Conservation (phyloP, 306 rosid species). For the Casuarina equisetifolia region DNA sequence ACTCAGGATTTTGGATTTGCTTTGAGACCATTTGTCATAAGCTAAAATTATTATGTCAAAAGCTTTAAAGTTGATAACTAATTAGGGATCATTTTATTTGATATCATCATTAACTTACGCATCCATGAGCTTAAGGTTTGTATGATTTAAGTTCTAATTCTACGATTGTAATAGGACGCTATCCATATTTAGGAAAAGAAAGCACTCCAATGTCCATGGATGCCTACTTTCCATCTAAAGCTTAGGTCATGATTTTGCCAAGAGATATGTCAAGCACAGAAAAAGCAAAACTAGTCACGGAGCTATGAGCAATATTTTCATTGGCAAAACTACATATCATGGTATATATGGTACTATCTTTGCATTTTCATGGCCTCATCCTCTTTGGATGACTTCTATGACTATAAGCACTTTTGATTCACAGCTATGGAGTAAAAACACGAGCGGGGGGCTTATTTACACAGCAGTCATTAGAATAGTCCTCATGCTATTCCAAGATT, state of each 20-base stretch:
- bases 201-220: too few species aligned
- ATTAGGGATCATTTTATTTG: too few species aligned
- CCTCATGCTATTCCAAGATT: slow-evolving; percentile 39
- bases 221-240: neutral
- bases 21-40: too few species aligned
- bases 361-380: slow-evolving; percentile 8
- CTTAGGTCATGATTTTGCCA: neutral
- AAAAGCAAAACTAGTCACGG: neutral
- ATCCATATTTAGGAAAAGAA: neutral
- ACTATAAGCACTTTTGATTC: slow-evolving; percentile 14
- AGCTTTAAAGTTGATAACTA: too few species aligned
- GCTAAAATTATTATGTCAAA: too few species aligned
- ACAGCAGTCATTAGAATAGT: neutral
- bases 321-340: neutral
- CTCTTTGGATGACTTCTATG: slow-evolving; percentile 9
- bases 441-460: slow-evolving; percentile 26
- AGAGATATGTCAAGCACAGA: neutral
- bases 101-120: too few species aligned
- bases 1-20: too few species aligned
- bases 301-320: neutral
- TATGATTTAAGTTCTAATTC: too few species aligned
- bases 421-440: slow-evolving; percentile 2
- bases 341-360: neutral
- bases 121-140: too few species aligned
- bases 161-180: too few species aligned